Evolutionary conservation across 805 yeast genomes (phyloP).

Genomic region (Saccharomycopsis microspora): DNA sequence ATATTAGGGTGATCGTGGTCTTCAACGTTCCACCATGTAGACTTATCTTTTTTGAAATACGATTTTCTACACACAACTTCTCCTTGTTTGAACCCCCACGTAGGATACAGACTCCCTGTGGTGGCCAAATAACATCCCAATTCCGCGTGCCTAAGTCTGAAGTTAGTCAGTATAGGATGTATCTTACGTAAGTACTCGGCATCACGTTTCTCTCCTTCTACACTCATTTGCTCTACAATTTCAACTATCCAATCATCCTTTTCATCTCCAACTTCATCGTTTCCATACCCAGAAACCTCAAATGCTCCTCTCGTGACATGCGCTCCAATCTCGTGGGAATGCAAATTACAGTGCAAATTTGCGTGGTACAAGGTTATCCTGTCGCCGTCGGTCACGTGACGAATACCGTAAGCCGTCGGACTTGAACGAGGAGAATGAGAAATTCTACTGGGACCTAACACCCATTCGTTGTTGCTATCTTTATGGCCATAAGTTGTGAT

Average conservation of each 20-base stretch:
- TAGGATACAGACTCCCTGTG: constrained; percentile 55
- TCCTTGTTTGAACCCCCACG: constrained; percentile 80
- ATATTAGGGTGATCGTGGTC: constrained; percentile 45
- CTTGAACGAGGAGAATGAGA: constrained; percentile 1
- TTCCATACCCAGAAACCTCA: constrained; percentile 88
- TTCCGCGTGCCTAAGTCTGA: constrained; percentile 52
- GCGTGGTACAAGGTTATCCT: constrained; percentile 63
- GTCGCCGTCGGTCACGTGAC: constrained; percentile 47
- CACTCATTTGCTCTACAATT: constrained; percentile 45
- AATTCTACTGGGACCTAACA: constrained; percentile 32
- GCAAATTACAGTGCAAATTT: constrained; percentile 61
- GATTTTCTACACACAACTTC: constrained; percentile 61
- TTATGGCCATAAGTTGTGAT: constrained; percentile 86
- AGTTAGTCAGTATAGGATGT: constrained; percentile 69
- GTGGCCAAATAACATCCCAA: constrained; percentile 73
- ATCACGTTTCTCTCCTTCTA: constrained; percentile 22
- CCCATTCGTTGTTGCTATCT: constrained; percentile 80
- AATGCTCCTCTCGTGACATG: constrained; percentile 54
- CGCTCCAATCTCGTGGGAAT: constrained; percentile 72
- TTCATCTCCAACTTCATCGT: constrained; percentile 54
- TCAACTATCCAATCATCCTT: constrained; percentile 91
- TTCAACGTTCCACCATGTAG: constrained; percentile 78
- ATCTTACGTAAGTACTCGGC: constrained; percentile 24
- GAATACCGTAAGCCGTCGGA: constrained; percentile 17
- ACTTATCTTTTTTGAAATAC: constrained; percentile 41